Conservation (phyloP, 139 green algal genomes). For the Micractinium conductrix region DNA sequence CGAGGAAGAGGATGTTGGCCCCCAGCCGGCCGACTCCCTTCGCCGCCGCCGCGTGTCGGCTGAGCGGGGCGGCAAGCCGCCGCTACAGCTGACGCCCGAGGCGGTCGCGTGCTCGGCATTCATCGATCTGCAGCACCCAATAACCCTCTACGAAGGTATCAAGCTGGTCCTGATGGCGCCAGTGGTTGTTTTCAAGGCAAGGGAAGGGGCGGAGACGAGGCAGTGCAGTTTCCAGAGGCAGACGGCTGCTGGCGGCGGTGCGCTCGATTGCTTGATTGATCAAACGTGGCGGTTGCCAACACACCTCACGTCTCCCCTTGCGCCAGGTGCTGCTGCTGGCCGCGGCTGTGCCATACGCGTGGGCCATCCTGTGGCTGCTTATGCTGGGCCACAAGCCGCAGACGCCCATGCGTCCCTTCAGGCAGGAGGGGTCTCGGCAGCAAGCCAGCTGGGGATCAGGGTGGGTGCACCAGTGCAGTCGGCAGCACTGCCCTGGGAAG, state of each 20-base stretch:
- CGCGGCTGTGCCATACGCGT: conserved; percentile 26
- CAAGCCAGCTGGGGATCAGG: no score
- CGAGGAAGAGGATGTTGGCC: no score
- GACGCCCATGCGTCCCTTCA: conserved; percentile 19
- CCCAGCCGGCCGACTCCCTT: no score
- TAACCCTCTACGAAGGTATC: conserved; percentile 51
- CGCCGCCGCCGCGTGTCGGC: no score
- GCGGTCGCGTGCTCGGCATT: conserved; percentile 37
- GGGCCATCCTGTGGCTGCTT: conserved; percentile 32
- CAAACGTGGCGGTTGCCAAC: no score
- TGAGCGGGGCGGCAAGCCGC: neutral
- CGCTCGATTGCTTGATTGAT: no score
- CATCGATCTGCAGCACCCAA: conserved; percentile 51
- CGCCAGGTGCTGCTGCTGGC: conserved; percentile 8
- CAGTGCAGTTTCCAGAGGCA: neutral
- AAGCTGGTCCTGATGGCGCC: conserved; percentile 51
- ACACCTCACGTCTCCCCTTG: neutral
- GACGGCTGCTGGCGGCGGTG: no score
- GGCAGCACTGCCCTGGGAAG: no score
- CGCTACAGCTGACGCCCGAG: neutral
- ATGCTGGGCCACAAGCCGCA: conserved; percentile 36
- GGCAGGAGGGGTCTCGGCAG: neutral
- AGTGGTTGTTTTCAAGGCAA: conserved; percentile 33
- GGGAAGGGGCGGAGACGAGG: neutral
- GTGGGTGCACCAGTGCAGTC: no score